Percentiles rank a stretch among this genome's conserved stretches.
Evolutionary conservation across 495 filamentous ascomycete genomes (phyloP).

Genomic region (Daldinia caldariorum): DNA sequence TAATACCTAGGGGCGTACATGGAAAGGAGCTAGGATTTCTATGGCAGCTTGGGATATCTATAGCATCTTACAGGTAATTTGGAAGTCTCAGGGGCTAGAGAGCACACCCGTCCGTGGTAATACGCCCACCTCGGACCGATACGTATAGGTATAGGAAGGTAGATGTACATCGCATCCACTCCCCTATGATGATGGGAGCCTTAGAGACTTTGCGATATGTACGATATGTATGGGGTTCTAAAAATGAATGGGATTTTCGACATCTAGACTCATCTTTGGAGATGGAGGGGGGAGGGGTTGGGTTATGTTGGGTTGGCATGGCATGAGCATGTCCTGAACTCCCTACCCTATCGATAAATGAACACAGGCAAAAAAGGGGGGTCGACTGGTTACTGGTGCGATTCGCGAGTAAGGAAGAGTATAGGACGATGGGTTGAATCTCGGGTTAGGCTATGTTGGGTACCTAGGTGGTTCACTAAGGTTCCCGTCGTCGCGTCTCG

Average conservation of each 20-base stretch:
- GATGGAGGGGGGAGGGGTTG: conserved; percentile 11
- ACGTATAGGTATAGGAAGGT: neutral
- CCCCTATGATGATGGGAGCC: neutral
- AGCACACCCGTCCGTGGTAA: neutral
- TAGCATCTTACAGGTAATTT: conserved; percentile 1
- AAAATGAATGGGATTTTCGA: neutral
- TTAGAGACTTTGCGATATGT: conserved; percentile 4
- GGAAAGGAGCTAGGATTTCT: neutral
- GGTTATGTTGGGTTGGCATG: conserved; percentile 6
- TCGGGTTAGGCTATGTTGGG: neutral
- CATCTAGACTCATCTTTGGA: conserved; percentile 4
- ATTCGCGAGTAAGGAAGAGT: neutral
- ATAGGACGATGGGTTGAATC: neutral
- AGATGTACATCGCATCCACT: neutral
- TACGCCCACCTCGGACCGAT: conserved; percentile 3
- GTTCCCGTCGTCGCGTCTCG: conserved; percentile 20
- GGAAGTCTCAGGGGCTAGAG: neutral
- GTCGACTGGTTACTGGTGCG: neutral
- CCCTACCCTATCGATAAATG: neutral
- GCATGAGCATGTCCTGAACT: neutral
- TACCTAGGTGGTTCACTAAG: neutral
- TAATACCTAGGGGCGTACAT: neutral
- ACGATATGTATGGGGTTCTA: conserved; percentile 9
- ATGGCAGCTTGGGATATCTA: neutral
- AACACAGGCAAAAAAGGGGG: neutral